phyloP scores from a whole-genome alignment of 2,329 filamentous ascomycete species.

The Monilinia aucupariae region DNA sequence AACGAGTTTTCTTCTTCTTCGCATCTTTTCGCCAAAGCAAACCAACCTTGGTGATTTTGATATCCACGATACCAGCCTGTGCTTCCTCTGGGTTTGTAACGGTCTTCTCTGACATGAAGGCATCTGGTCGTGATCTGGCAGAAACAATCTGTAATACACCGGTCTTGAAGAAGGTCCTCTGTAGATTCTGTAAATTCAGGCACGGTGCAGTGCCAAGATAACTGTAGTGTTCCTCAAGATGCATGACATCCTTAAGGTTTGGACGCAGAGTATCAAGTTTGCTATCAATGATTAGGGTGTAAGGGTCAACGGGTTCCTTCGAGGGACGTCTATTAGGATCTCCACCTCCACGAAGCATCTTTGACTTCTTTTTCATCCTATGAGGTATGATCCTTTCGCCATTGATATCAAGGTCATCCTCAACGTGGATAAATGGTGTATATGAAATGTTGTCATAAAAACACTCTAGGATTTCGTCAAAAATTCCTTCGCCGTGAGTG shows the following conservation, averaged over 20 bases:
- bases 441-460: constrained; percentile 99
- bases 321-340: constrained; percentile 60
- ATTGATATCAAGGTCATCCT: constrained; percentile 80
- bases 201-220: constrained; percentile 73
- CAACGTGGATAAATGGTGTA: constrained; percentile 95
- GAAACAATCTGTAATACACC: constrained; percentile 94
- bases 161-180: constrained; percentile 85
- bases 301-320: constrained; percentile 90
- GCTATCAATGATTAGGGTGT: constrained; percentile 86
- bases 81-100: constrained; percentile 79
- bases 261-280: constrained; percentile 79
- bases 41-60: constrained; percentile 95
- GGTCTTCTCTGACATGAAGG: constrained; percentile 86
- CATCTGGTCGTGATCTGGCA: constrained; percentile 84
- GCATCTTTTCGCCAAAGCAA: constrained; percentile 88
- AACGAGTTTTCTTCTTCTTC: constrained; percentile 90
- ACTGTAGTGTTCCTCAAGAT: constrained; percentile 84
- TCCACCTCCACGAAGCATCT: constrained; percentile 57
- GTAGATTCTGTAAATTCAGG: constrained; percentile 74
- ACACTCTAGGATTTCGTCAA: constrained; percentile 86
- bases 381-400: constrained; percentile 66
- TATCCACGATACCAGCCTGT: constrained; percentile 89
- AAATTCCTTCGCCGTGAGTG: constrained; percentile 84
- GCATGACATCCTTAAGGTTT: constrained; percentile 85
- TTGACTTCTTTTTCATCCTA: constrained; percentile 63